Percentiles rank a stretch among this genome's conserved stretches.
Evolutionary conservation across 2,329 filamentous ascomycete species (phyloP).

Genomic region (Pestalotiopsis sp.): DNA sequence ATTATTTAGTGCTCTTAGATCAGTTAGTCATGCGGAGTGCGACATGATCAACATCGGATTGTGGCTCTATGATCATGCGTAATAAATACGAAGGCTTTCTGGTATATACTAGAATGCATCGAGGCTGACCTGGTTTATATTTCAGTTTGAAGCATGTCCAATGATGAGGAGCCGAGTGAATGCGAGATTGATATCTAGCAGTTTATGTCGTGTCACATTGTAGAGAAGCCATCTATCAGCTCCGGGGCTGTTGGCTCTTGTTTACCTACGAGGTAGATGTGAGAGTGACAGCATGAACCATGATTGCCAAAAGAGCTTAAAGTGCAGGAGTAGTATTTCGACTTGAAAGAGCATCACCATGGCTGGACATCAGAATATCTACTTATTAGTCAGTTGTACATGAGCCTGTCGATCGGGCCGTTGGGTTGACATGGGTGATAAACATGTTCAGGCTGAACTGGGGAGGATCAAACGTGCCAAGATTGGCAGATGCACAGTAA

Average conservation of each 20-base stretch:
- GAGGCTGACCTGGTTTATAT: background rate
- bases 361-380: background rate
- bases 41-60: no score
- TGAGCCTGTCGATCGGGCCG: background rate
- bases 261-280: background rate
- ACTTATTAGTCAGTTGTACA: background rate
- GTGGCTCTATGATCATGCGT: background rate
- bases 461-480: background rate
- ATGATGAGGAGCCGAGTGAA: background rate
- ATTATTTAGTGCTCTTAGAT: background rate
- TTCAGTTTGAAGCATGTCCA: background rate
- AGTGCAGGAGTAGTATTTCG: no score
- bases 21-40: no score
- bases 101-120: background rate
- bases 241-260: background rate
- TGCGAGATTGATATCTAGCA: background rate
- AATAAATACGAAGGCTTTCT: background rate
- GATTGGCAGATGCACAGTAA: background rate
- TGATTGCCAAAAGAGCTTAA: no score
- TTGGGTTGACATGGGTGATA: background rate
- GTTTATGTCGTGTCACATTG: background rate
- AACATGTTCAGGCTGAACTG: background rate
- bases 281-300: no score
- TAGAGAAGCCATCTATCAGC: background rate
- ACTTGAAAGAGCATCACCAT: background rate